Percentiles rank a stretch among this genome's conserved stretches.
Evolutionary conservation across 2,329 filamentous ascomycete genomes (phyloP).

Genomic region (Ceratocystis harringtonii): DNA sequence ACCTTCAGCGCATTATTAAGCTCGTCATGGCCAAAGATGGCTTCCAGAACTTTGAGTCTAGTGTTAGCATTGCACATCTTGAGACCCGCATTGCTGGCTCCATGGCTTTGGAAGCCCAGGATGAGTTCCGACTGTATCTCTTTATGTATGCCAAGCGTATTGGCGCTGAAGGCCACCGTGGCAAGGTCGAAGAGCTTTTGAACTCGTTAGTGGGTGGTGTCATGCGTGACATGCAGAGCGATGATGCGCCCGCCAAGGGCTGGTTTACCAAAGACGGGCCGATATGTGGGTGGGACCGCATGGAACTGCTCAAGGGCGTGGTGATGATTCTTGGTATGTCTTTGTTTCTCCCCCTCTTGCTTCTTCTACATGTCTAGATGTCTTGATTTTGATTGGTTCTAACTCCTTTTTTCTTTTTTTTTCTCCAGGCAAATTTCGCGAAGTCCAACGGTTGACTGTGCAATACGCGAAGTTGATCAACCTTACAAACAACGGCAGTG

Average conservation of each 20-base stretch:
- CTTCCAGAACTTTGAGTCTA: conserved; percentile 81
- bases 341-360: background rate
- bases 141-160: conserved; percentile 96
- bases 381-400: background rate
- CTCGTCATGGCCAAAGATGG: conserved; percentile 74
- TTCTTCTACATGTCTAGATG: background rate
- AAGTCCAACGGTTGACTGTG: conserved; percentile 85
- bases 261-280: conserved; percentile 55
- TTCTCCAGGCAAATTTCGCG: conserved; percentile 71
- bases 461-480: conserved; percentile 80
- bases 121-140: conserved; percentile 90
- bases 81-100: conserved; percentile 90
- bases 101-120: conserved; percentile 65
- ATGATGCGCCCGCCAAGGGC: conserved; percentile 27
- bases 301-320: conserved; percentile 76
- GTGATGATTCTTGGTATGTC: conserved; percentile 78
- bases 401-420: background rate
- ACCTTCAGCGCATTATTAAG: conserved; percentile 83
- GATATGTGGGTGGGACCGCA: conserved; percentile 81
- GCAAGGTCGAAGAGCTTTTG: conserved; percentile 86
- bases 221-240: conserved; percentile 40
- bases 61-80: conserved; percentile 81
- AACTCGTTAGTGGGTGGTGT: conserved; percentile 64
- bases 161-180: conserved; percentile 70
- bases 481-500: conserved; percentile 33